phyloP scores from a whole-genome alignment of 306 rosid species.

The Cicer cuneatum region DNA sequence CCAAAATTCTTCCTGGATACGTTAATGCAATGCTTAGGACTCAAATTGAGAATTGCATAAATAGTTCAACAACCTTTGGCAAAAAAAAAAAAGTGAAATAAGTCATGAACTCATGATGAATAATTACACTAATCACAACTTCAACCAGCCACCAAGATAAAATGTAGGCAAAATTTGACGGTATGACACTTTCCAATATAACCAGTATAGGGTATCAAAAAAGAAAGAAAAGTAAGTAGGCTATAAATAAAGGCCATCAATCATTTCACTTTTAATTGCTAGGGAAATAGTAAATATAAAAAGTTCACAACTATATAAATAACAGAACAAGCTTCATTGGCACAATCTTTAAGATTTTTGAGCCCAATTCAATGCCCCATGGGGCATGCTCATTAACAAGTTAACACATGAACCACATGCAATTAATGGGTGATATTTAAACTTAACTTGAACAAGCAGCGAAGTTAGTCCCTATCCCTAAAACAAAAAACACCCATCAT shows the following conservation, averaged over 20 bases:
- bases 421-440: not conserved
- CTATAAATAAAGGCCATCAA: constrained; percentile 10
- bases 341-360: constrained; percentile 5
- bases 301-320: constrained; percentile 29
- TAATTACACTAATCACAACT: constrained; percentile 15
- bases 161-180: not conserved
- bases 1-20: not conserved
- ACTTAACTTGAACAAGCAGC: not conserved
- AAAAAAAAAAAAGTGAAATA: constrained; percentile 10
- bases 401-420: not conserved
- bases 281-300: not conserved
- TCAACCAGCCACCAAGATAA: constrained; percentile 27
- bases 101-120: not conserved
- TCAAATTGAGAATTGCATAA: constrained; percentile 10
- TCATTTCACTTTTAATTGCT: not conserved
- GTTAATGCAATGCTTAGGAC: constrained; percentile 8
- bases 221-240: not conserved
- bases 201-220: not conserved
- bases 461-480: not conserved
- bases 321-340: constrained; percentile 28
- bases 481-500: not conserved
- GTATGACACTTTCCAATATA: not conserved
- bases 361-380: not conserved
- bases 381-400: constrained; percentile 2
- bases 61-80: constrained; percentile 10